Conservation (phyloP, 1,284 basidiomycete species). For the Anthracocystis walkeri region DNA sequence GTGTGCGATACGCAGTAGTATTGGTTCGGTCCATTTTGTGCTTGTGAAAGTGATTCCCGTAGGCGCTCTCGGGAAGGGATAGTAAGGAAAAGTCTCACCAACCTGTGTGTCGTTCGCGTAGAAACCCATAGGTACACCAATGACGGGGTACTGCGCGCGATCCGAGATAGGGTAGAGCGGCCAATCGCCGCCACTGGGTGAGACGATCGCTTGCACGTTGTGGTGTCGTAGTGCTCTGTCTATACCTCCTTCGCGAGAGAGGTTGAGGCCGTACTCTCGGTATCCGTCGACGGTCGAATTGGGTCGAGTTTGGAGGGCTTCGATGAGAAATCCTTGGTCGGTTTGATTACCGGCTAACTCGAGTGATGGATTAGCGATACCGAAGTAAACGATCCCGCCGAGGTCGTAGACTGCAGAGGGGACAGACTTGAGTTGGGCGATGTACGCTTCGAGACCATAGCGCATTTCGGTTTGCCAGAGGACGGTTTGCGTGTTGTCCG, state of each 20-base stretch:
- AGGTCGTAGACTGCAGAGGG: conserved; percentile 38
- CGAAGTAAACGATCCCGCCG: conserved; percentile 42
- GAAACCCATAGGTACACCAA: conserved; percentile 43
- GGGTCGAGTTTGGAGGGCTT: conserved; percentile 35
- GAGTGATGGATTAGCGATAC: conserved; percentile 20
- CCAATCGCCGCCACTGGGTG: conserved; percentile 22
- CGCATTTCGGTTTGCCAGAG: conserved; percentile 45
- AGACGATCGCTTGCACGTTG: conserved; percentile 18
- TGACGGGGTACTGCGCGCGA: conserved; percentile 36
- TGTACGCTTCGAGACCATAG: conserved; percentile 28
- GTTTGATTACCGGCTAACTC: conserved; percentile 32
- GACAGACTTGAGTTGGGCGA: conserved; percentile 19
- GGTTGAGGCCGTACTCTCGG: conserved; percentile 15
- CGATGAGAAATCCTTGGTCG: conserved; percentile 36
- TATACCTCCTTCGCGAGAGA: conserved; percentile 23
- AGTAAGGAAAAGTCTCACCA: conserved; percentile 22
- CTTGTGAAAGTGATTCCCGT: conserved; percentile 78
- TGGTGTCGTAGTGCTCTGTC: conserved; percentile 22
- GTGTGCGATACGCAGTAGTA: conserved; percentile 75
- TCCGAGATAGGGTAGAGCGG: conserved; percentile 31
- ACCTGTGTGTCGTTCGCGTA: conserved; percentile 23
- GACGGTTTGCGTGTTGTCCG: conserved; percentile 16
- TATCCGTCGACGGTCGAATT: conserved; percentile 32
- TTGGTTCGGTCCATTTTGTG: conserved; percentile 76
- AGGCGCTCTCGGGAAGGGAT: conserved; percentile 68